Conservation (phyloP, 2,329 filamentous ascomycete species). For the Raffaelea arxii region DNA sequence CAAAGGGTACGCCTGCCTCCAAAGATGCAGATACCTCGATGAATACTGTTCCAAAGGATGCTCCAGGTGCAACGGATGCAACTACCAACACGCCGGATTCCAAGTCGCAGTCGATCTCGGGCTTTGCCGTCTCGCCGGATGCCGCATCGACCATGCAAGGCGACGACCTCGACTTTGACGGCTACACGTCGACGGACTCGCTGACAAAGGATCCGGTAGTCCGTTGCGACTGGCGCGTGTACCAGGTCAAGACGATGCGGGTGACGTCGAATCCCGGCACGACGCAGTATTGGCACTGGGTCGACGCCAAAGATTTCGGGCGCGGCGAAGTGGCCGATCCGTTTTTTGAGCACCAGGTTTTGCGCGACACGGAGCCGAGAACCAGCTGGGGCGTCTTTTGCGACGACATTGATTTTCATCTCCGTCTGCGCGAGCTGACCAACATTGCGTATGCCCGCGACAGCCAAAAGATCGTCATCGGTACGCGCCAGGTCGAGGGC, state of each 20-base stretch:
- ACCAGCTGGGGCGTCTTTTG: conserved; percentile 40
- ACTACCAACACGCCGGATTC: too few species aligned
- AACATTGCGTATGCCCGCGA: conserved; percentile 34
- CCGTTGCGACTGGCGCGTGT: conserved; percentile 39
- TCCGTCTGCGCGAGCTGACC: conserved; percentile 35
- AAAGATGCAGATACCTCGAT: too few species aligned
- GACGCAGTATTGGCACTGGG: conserved; percentile 48
- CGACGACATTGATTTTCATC: conserved; percentile 40
- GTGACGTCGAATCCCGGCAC: conserved; percentile 36
- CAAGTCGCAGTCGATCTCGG: not conserved
- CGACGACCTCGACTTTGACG: conserved; percentile 32
- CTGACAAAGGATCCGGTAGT: conserved; percentile 34
- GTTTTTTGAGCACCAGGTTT: conserved; percentile 44
- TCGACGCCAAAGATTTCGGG: conserved; percentile 15
- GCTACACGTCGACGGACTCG: conserved; percentile 44
- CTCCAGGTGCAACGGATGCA: too few species aligned
- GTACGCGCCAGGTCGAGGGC: conserved; percentile 22
- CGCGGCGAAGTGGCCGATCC: conserved; percentile 20
- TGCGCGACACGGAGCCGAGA: conserved; percentile 30
- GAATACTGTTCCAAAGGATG: too few species aligned
- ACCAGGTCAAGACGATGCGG: conserved; percentile 39
- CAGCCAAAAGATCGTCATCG: conserved; percentile 31
- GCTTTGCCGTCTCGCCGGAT: not conserved
- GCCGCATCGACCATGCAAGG: conserved; percentile 4
- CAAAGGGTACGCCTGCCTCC: too few species aligned